A percentile compares a stretch with the other conserved stretches of the same genome.
These are phyloP conservation scores for Blumeria hordei DNA, from an alignment of 2,329 filamentous ascomycete genomes.

Conservation along the genomic window DNA sequence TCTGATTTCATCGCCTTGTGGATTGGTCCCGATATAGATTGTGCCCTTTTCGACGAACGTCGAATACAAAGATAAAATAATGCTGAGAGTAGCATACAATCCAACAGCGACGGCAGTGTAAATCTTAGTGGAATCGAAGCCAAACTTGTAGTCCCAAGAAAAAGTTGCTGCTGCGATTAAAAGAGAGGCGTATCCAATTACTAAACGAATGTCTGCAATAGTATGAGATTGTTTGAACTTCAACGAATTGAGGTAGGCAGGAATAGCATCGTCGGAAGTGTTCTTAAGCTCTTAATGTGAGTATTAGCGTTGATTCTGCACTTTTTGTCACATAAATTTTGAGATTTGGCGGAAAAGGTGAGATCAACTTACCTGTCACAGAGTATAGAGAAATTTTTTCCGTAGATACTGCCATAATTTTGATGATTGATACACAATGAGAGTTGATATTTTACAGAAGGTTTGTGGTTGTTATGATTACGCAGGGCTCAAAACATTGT, in stretches of 20 bases:
- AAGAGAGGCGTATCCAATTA: slow-evolving; percentile 64
- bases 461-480: not conserved
- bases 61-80: slow-evolving; percentile 60
- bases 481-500: too few relatives aligned
- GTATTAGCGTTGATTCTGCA: slow-evolving; percentile 3
- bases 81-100: slow-evolving; percentile 59
- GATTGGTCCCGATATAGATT: slow-evolving; percentile 49
- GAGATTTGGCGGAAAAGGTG: not conserved
- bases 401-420: slow-evolving; percentile 12
- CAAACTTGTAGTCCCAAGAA: slow-evolving; percentile 73
- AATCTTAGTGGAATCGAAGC: slow-evolving; percentile 65
- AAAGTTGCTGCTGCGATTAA: slow-evolving; percentile 62
- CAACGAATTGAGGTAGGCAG: slow-evolving; percentile 77
- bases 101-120: slow-evolving; percentile 61
- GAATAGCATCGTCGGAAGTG: slow-evolving; percentile 82
- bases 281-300: slow-evolving; percentile 61
- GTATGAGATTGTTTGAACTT: slow-evolving; percentile 62
- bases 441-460: not conserved
- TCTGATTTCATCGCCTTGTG: slow-evolving; percentile 45
- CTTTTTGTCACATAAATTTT: not conserved
- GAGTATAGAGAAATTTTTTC: slow-evolving; percentile 14
- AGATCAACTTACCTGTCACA: slow-evolving; percentile 10
- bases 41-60: slow-evolving; percentile 58
- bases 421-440: slow-evolving; percentile 2
- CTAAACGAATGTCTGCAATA: slow-evolving; percentile 61